phyloP scores from a whole-genome alignment of 805 yeast species.

The Komagataella ulmi region DNA sequence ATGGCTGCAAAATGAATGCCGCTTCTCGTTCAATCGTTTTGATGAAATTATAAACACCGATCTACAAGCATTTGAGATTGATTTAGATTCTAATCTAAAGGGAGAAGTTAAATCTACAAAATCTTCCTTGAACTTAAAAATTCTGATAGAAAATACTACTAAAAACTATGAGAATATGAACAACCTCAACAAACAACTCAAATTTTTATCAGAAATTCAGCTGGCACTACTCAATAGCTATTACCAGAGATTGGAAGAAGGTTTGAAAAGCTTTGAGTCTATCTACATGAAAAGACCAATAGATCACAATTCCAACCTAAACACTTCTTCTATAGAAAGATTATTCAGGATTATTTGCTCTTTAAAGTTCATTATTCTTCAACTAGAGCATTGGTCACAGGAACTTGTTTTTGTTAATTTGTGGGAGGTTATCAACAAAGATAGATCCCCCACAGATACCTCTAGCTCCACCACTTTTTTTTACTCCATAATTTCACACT shows the following conservation, averaged over 20 bases:
- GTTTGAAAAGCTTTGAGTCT: constrained; percentile 29
- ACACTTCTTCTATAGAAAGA: constrained; percentile 16
- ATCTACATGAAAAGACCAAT: constrained; percentile 12
- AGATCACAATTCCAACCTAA: constrained; percentile 9
- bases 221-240: constrained; percentile 40
- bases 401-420: constrained; percentile 26
- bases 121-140: constrained; percentile 43
- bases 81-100: constrained; percentile 35
- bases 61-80: constrained; percentile 39
- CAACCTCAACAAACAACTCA: constrained; percentile 36
- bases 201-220: constrained; percentile 46
- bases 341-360: constrained; percentile 22
- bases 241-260: constrained; percentile 24
- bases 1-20: constrained; percentile 44
- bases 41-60: constrained; percentile 32
- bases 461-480: constrained; percentile 20
- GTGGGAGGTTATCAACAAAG: constrained; percentile 19
- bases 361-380: constrained; percentile 19
- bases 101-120: constrained; percentile 43
- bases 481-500: constrained; percentile 26
- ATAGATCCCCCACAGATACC: background rate
- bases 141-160: constrained; percentile 43
- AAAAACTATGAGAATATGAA: constrained; percentile 38
- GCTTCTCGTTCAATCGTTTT: constrained; percentile 36
- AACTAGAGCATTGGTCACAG: constrained; percentile 29